phyloP scores from a whole-genome alignment of 257 asterid species.

The Solanum lycopersicoides region DNA sequence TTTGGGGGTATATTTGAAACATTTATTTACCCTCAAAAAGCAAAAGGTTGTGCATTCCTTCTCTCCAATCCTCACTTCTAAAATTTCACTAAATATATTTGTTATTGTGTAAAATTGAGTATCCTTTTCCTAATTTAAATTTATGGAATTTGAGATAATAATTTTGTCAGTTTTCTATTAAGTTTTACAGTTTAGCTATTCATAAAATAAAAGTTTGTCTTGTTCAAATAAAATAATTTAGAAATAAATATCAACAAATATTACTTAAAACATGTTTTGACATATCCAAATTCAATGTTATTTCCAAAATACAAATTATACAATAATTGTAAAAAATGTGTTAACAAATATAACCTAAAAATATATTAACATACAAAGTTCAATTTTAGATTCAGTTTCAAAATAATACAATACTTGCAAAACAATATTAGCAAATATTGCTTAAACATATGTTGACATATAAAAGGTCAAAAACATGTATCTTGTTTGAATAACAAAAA shows the following conservation, averaged over 20 bases:
- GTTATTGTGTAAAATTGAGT: no score
- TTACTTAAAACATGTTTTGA: not conserved
- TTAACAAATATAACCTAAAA: not conserved
- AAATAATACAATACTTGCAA: no score
- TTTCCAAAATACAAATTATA: not conserved
- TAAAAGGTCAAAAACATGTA: not conserved
- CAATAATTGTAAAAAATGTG: not conserved
- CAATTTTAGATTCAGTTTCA: not conserved
- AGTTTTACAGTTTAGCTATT: not conserved
- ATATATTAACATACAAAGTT: not conserved
- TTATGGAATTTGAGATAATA: no score
- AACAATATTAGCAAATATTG: not conserved
- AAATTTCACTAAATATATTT: no score
- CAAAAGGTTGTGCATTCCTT: not conserved
- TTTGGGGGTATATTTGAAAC: not conserved
- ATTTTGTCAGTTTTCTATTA: not conserved
- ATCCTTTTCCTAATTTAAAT: no score
- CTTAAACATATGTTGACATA: not conserved
- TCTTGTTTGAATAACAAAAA: not conserved
- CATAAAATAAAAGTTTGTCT: not conserved
- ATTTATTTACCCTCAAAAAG: no score
- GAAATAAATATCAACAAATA: not conserved
- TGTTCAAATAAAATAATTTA: not conserved
- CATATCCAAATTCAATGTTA: not conserved
- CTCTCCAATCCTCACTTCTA: no score